These are phyloP conservation scores for Biscogniauxia mediterranea DNA, from an alignment of 2,329 filamentous ascomycete species.

Conservation along the genomic window DNA sequence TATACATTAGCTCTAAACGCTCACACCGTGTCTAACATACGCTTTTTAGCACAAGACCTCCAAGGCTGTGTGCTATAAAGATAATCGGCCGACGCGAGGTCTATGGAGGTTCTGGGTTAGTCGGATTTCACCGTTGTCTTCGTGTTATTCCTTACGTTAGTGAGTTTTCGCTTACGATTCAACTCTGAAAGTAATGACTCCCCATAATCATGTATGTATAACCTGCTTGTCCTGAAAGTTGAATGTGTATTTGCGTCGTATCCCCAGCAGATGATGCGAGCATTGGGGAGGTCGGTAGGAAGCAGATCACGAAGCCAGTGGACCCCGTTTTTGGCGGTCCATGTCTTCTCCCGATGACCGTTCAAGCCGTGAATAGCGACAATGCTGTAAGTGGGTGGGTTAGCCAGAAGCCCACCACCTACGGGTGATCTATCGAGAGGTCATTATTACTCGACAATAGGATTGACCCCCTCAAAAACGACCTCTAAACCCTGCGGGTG, in stretches of 20 bases:
- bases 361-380: conserved; percentile 6
- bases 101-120: no score
- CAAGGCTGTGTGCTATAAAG: conserved; percentile 7
- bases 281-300: background rate
- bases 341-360: conserved; percentile 7
- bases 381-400: conserved; percentile 2
- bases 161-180: background rate
- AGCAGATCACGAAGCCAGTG: conserved; percentile 4
- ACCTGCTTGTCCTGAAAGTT: background rate
- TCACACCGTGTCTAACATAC: background rate
- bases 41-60: conserved; percentile 4
- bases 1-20: background rate
- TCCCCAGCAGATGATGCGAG: conserved; percentile 2
- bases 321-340: conserved; percentile 5
- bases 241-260: conserved; percentile 5
- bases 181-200: background rate
- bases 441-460: no score
- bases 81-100: conserved; percentile 3
- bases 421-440: no score
- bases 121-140: no score
- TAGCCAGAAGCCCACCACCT: no score
- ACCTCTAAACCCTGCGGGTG: no score
- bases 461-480: no score
- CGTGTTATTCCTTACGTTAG: no score
- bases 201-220: conserved; percentile 2